A percentile compares a stretch with the other conserved stretches of the same genome.
phyloP scores from a whole-genome alignment of 192 early-diverging fungal genomes.

The Linderina pennispora region DNA sequence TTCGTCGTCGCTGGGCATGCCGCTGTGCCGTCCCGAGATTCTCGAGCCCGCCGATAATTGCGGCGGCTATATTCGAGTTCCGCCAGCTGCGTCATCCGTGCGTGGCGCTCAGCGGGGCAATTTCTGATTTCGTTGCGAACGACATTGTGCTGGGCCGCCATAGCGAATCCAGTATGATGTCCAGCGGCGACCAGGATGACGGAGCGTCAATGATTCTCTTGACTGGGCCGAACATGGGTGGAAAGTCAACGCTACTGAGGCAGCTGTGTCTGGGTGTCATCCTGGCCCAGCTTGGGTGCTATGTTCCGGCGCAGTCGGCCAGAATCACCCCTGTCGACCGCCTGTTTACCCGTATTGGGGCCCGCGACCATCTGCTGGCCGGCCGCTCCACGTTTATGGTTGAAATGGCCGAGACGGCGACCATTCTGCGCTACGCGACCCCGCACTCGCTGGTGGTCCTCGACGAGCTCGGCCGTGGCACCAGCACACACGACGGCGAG shows the following conservation, averaged over 20 bases:
- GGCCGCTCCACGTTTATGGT: constrained; percentile 98
- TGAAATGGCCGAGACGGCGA: constrained; percentile 89
- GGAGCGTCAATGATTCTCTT: constrained; percentile 69
- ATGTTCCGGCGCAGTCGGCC: constrained; percentile 80
- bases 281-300: constrained; percentile 93
- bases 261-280: constrained; percentile 94
- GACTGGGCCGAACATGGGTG: constrained; percentile 99
- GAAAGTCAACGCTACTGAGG: constrained; percentile 93
- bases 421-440: constrained; percentile 88
- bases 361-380: constrained; percentile 92
- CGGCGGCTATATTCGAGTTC: constrained; percentile 70
- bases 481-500: constrained; percentile 94
- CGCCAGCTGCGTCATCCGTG: constrained; percentile 93
- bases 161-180: constrained; percentile 10
- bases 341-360: constrained; percentile 96
- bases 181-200: no score
- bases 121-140: constrained; percentile 90
- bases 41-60: constrained; percentile 43
- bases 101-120: constrained; percentile 45
- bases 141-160: constrained; percentile 71
- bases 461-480: constrained; percentile 97
- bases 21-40: constrained; percentile 83
- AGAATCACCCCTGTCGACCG: constrained; percentile 78
- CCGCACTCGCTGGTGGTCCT: constrained; percentile 87
- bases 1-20: constrained; percentile 62